Evolutionary conservation across 148 eudicot species (phyloP).

Genomic region (Rhododendron vialii): DNA sequence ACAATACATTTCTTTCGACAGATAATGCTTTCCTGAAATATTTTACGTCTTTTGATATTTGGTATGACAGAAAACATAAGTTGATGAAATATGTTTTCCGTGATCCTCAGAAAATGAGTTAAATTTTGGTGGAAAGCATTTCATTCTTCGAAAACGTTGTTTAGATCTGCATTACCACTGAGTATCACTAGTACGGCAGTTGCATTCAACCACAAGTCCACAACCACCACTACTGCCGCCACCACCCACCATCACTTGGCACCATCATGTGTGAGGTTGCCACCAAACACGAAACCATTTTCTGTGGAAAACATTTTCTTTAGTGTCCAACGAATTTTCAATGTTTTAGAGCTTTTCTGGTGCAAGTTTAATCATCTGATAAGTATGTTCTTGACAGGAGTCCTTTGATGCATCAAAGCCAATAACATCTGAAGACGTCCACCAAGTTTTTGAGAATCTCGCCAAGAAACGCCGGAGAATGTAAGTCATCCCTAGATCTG

Average conservation of each 20-base stretch:
- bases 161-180: not conserved
- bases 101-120: not conserved
- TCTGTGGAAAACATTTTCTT: not conserved
- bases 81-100: not conserved
- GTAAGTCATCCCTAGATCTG: conserved; percentile 14
- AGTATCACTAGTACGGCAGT: not conserved
- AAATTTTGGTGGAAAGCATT: not conserved
- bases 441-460: conserved; percentile 85
- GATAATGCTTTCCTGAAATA: not conserved
- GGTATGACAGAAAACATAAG: not conserved
- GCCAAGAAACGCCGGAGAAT: conserved; percentile 73
- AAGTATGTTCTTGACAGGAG: conserved; percentile 45
- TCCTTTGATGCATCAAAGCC: conserved; percentile 58
- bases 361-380: not conserved
- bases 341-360: not conserved
- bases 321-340: not conserved
- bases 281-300: not conserved
- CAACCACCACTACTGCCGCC: not conserved
- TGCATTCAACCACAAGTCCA: not conserved
- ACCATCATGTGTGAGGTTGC: not conserved
- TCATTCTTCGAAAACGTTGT: not conserved
- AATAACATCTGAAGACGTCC: conserved; percentile 72
- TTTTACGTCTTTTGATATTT: not conserved
- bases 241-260: not conserved
- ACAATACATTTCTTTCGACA: not conserved